phyloP scores from a whole-genome alignment of 176 grass and related monocot species.

The Tillandsia leiboldiana region DNA sequence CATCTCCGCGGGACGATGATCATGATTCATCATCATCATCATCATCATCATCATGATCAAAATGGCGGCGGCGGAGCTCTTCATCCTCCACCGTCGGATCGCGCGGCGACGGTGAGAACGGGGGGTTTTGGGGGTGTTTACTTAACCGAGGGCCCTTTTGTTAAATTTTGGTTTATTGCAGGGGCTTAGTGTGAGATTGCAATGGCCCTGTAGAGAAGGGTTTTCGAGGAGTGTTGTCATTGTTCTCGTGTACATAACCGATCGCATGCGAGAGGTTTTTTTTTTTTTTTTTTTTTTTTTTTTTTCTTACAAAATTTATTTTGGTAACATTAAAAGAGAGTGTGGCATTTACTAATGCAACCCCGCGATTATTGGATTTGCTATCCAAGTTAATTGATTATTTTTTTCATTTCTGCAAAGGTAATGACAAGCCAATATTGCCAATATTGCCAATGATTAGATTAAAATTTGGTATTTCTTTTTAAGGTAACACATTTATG shows the following conservation, averaged over 20 bases:
- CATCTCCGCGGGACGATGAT: conserved; percentile 22
- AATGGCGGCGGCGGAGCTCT: too few species aligned
- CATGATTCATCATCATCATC: too few species aligned
- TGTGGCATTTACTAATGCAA: background rate
- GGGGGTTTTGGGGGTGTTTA: background rate
- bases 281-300: background rate
- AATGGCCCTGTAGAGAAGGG: background rate
- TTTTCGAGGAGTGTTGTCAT: too few species aligned
- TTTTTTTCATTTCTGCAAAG: background rate
- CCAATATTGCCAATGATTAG: too few species aligned
- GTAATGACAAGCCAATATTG: too few species aligned
- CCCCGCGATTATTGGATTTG: background rate
- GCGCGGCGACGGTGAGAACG: too few species aligned
- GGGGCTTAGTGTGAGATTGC: background rate
- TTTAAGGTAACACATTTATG: too few species aligned
- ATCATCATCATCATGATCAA: too few species aligned
- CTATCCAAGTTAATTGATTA: background rate
- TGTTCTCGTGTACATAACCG: background rate
- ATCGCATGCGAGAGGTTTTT: background rate
- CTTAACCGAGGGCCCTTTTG: background rate
- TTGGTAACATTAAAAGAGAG: background rate
- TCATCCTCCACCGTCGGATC: too few species aligned
- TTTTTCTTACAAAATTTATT: background rate
- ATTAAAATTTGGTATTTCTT: too few species aligned
- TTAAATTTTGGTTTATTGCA: conserved; percentile 2